Percentiles rank a stretch among this genome's conserved stretches.
These are phyloP conservation scores for Emericellopsis atlantica DNA, from an alignment of 2,329 filamentous ascomycete species.

Conservation along the genomic window DNA sequence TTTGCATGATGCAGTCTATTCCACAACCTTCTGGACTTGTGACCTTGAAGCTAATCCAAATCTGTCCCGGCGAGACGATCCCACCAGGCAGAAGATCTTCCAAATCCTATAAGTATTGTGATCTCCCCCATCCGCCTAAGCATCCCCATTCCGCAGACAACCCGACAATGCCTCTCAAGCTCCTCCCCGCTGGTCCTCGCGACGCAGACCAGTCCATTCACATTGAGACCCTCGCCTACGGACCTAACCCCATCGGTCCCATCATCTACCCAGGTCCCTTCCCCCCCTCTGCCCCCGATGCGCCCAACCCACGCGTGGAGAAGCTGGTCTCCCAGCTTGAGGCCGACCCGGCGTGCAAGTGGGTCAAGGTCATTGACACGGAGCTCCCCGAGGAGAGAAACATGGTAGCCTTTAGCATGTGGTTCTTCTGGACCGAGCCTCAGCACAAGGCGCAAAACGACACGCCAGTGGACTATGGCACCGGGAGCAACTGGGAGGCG, in stretches of 20 bases:
- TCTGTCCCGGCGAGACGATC: no score
- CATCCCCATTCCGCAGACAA: neutral
- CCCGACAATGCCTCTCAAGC: conserved; percentile 21
- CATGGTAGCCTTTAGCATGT: conserved; percentile 21
- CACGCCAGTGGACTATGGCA: conserved; percentile 9
- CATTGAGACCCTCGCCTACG: conserved; percentile 25
- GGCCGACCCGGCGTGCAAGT: conserved; percentile 14
- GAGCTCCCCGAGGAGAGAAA: conserved; percentile 13
- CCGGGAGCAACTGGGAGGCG: conserved; percentile 18
- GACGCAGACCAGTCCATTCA: conserved; percentile 21
- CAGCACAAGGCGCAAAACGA: conserved; percentile 10
- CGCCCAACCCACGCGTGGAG: conserved; percentile 8
- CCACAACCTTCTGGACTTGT: no score
- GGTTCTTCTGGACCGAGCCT: conserved; percentile 15
- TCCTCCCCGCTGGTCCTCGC: conserved; percentile 17
- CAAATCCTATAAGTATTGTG: no score
- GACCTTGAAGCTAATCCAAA: no score
- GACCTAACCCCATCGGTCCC: conserved; percentile 13
- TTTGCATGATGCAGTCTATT: no score
- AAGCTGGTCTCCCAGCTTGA: conserved; percentile 9
- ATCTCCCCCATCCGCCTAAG: neutral
- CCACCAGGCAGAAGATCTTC: no score
- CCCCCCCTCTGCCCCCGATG: conserved; percentile 8
- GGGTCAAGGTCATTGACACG: conserved; percentile 22
- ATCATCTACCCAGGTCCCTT: conserved; percentile 18